A percentile compares a stretch with the other conserved stretches of the same genome.
These are phyloP conservation scores for Apophysomyces trapeziformis DNA, from an alignment of 371 early-diverging fungal species.

Conservation along the genomic window DNA sequence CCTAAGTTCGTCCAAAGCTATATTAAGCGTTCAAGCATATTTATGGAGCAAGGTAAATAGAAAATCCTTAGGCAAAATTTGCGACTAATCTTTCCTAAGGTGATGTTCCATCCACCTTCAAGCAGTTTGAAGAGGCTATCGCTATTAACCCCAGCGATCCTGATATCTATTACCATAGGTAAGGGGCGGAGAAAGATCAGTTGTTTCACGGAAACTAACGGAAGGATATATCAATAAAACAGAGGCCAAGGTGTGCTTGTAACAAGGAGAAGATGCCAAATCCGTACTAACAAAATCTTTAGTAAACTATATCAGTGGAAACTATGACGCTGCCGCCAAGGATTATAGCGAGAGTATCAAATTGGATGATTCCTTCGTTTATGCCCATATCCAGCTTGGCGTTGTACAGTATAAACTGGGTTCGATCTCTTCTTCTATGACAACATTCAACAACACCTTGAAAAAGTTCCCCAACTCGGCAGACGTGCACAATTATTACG, in stretches of 20 bases:
- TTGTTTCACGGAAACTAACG: background rate
- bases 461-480: constrained; percentile 80
- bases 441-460: constrained; percentile 80
- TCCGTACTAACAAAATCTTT: background rate
- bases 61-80: background rate
- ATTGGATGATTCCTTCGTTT: constrained; percentile 84
- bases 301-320: constrained; percentile 77
- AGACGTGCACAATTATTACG: constrained; percentile 96
- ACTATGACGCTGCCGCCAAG: constrained; percentile 78
- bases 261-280: background rate
- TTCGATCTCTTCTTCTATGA: constrained; percentile 71
- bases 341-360: constrained; percentile 86
- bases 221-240: background rate
- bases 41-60: constrained; percentile 75
- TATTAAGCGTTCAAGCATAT: constrained; percentile 89
- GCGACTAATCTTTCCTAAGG: constrained; percentile 28
- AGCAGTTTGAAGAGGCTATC: constrained; percentile 75
- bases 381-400: constrained; percentile 93
- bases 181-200: constrained; percentile 18
- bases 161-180: constrained; percentile 80
- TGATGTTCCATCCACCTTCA: constrained; percentile 64
- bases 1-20: constrained; percentile 81
- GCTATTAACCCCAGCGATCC: constrained; percentile 69
- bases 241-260: constrained; percentile 46
- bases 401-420: constrained; percentile 93